Percentiles rank a stretch among this genome's conserved stretches.
These are phyloP conservation scores for Corylus americana DNA, from an alignment of 306 rosid genomes.

Conservation along the genomic window DNA sequence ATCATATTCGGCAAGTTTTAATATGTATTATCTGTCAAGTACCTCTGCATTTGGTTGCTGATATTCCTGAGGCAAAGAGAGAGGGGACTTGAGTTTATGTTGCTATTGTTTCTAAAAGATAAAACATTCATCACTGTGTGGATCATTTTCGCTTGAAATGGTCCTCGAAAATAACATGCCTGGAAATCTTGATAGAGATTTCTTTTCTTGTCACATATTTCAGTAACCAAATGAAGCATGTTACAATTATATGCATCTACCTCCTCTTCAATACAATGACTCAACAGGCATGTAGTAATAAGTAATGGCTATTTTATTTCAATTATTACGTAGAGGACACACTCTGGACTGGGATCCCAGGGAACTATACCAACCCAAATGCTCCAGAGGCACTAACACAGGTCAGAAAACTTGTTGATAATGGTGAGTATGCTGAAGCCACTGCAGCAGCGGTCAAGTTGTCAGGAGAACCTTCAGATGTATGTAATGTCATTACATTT, in stretches of 20 bases:
- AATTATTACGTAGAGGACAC: conserved; percentile 66
- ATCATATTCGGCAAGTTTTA: not conserved
- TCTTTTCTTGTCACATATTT: not conserved
- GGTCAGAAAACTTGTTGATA: conserved; percentile 82
- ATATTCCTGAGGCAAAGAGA: not conserved
- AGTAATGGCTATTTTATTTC: not conserved
- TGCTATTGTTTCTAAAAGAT: not conserved
- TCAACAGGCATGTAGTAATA: too few species aligned
- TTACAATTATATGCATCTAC: not conserved
- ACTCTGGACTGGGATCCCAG: conserved; percentile 90
- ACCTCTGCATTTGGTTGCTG: not conserved
- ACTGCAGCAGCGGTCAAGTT: conserved; percentile 69
- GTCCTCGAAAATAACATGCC: not conserved
- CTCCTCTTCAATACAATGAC: not conserved
- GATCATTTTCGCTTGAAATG: not conserved
- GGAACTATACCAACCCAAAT: conserved; percentile 62
- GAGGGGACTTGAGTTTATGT: not conserved
- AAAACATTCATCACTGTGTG: not conserved
- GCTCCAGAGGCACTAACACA: conserved; percentile 68
- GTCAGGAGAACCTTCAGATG: conserved; percentile 67
- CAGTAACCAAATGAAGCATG: not conserved
- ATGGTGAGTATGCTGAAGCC: conserved; percentile 67
- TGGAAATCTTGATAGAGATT: not conserved
- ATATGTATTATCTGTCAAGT: not conserved
- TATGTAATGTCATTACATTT: conserved; percentile 38